These are phyloP conservation scores for Dipteronia dyeriana DNA, from an alignment of 345 rosid species.

Conservation along the genomic window DNA sequence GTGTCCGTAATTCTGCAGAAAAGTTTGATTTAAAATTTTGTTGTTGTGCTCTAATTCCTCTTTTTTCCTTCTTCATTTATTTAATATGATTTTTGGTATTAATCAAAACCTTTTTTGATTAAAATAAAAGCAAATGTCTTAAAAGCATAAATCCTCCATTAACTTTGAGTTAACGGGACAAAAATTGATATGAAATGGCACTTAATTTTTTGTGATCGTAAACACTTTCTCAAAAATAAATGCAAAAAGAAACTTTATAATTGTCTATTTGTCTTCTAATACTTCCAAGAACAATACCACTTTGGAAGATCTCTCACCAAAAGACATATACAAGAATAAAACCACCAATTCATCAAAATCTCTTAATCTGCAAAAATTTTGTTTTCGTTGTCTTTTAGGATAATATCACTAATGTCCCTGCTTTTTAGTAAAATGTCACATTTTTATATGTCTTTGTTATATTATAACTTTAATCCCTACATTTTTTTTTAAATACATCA, in stretches of 20 bases:
- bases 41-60: neutral
- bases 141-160: conserved; percentile 13
- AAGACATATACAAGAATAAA: conserved; percentile 5
- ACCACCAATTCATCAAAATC: conserved; percentile 15
- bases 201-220: conserved; percentile 12
- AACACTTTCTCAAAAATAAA: conserved; percentile 7
- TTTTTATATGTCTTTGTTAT: no score
- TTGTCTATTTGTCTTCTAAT: neutral
- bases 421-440: no score
- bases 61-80: neutral
- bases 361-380: conserved; percentile 32
- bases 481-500: no score
- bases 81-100: neutral
- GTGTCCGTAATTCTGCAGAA: neutral
- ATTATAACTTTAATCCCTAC: no score
- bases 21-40: neutral
- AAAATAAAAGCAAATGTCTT: conserved; percentile 5
- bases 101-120: neutral
- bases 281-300: conserved; percentile 16
- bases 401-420: neutral
- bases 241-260: neutral
- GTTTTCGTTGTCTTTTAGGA: conserved; percentile 20
- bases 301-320: conserved; percentile 18
- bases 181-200: neutral
- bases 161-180: conserved; percentile 5